A percentile compares a stretch with the other conserved stretches of the same genome.
phyloP scores from a whole-genome alignment of 176 grass and related monocot species.

The Aegilops speltoides region DNA sequence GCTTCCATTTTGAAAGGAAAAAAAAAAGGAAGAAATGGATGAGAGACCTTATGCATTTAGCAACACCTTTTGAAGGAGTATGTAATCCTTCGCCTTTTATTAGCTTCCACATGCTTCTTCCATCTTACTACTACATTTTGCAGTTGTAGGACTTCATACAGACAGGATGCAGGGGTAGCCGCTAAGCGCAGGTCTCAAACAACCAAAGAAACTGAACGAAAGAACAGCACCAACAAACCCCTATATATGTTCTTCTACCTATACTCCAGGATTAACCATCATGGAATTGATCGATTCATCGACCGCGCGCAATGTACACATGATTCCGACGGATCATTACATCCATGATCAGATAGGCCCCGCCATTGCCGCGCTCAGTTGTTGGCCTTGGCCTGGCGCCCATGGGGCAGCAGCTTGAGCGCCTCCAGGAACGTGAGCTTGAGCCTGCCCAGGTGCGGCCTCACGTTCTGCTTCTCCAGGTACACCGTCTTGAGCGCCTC shows the following conservation, averaged over 20 bases:
- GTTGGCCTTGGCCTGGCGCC: neutral
- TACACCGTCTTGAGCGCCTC: constrained; percentile 65
- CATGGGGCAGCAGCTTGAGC: constrained; percentile 67
- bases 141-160: neutral
- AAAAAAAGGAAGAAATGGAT: too few species aligned
- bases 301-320: constrained; percentile 9
- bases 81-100: neutral
- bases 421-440: constrained; percentile 71
- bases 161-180: neutral
- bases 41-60: neutral
- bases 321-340: neutral
- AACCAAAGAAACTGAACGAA: constrained; percentile 28
- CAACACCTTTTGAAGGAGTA: neutral
- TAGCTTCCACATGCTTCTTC: constrained; percentile 6
- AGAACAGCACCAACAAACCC: neutral
- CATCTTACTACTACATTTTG: constrained; percentile 10
- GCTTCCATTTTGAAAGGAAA: too few species aligned
- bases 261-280: neutral
- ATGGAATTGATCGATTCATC: neutral
- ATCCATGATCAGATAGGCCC: neutral
- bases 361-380: neutral
- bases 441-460: constrained; percentile 76
- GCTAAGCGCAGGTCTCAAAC: neutral
- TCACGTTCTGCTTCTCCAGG: constrained; percentile 83
- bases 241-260: neutral